Base-by-base conservation (phyloP, 2,329 filamentous ascomycete genomes). In the Cladobotryum mycophilum region DNA sequence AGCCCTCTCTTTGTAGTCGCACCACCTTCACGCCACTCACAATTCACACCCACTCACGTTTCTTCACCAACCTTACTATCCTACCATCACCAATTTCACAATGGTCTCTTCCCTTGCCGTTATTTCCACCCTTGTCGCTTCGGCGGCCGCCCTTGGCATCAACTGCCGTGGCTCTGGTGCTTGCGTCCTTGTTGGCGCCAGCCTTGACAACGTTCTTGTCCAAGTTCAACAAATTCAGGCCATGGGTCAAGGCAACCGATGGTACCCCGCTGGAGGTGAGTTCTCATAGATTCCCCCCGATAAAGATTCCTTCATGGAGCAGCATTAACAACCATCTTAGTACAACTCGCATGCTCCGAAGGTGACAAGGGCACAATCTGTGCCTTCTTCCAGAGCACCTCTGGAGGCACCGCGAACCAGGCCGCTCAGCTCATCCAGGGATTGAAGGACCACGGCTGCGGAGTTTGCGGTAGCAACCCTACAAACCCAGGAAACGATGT, bases 361-460 rank as follows among this genome's bases (percentile, higher is more conserved):
- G 54, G 57, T 47, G 15, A 48, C 20, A 47, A 54, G 14, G 49
- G 49, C 14, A 51, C 46, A 47, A 33, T 53, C 20, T 58, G 56
- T 40, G 56, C 55, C 34, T 56, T 53, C 42, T 56, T 53, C 47
- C 55, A 58, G 44, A 57, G 46, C 36, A 52, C 53, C 14, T 52
- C 52, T 13, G 55, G 51, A 4, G 55, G 56, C 11, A 48, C 53
- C 9, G 53, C 55, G 2, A 38, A 52, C 20, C 48, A 55, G 12
- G 56, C 52, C 11, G 52, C 52, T 38, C n/a, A 44, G 37, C 52
- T 50, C 11, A 40, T 57, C 8, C 53, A 55, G 22, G 47, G 46
- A 7, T 43, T 57, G 20, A 25, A 55, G 6, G 46, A 56, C 36
- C 55, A 55, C 45, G 47, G 48, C 13, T 58, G 55, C 30, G 40